Conservation (phyloP, 2,329 filamentous ascomycete genomes). For the Calonectria pseudoturangicola region DNA sequence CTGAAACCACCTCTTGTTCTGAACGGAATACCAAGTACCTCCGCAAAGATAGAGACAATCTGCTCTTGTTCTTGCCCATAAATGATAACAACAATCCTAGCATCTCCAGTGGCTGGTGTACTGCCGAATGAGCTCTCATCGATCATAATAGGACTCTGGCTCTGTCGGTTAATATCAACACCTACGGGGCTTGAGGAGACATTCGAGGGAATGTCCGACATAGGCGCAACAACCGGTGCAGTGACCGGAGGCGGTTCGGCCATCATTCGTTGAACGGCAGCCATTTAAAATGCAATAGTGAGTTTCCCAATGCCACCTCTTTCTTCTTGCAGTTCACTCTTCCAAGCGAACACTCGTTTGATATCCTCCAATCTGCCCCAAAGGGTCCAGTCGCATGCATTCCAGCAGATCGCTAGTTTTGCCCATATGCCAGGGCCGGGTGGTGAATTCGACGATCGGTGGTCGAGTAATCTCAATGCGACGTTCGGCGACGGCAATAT, state of each 20-base stretch:
- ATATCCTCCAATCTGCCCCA: constrained; percentile 40
- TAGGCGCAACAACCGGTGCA: constrained; percentile 52
- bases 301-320: constrained; percentile 33
- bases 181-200: constrained; percentile 50
- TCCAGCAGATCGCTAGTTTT: constrained; percentile 36
- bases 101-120: constrained; percentile 71
- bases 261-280: constrained; percentile 62
- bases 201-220: constrained; percentile 51
- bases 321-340: constrained; percentile 26
- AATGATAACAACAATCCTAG: constrained; percentile 78
- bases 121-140: constrained; percentile 66
- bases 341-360: constrained; percentile 27
- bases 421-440: constrained; percentile 33
- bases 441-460: neutral
- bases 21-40: constrained; percentile 85
- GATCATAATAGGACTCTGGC: constrained; percentile 58
- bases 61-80: constrained; percentile 83
- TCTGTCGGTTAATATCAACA: constrained; percentile 61
- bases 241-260: constrained; percentile 58
- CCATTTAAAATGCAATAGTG: constrained; percentile 54
- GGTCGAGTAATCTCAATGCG: constrained; percentile 29
- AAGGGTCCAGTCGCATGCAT: constrained; percentile 44
- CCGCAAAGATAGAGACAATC: constrained; percentile 84
- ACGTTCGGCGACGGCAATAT: constrained; percentile 17
- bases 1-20: constrained; percentile 74